phyloP scores from a whole-genome alignment of 495 filamentous ascomycete genomes.

The Rhypophila decipiens region DNA sequence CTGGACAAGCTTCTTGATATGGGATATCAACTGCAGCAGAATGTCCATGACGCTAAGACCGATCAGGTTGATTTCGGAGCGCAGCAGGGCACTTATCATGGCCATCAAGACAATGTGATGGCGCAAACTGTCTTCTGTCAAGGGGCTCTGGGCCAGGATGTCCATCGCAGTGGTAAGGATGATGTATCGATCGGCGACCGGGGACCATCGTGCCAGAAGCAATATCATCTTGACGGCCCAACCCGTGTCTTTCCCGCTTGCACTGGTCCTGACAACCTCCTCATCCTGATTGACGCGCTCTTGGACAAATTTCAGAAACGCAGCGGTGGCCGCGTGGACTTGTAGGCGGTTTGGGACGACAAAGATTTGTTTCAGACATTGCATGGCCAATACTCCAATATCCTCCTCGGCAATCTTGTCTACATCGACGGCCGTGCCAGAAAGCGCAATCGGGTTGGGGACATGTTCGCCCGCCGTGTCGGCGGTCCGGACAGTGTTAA shows the following conservation, averaged over 20 bases:
- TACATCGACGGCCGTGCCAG: constrained; percentile 70
- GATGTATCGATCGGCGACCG: constrained; percentile 84
- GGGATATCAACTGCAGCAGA: constrained; percentile 70
- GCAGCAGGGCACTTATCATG: constrained; percentile 72
- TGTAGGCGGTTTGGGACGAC: constrained; percentile 67
- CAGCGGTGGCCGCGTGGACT: constrained; percentile 63
- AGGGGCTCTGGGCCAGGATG: constrained; percentile 53
- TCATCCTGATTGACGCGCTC: constrained; percentile 49
- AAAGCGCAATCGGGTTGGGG: constrained; percentile 61
- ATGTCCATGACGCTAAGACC: constrained; percentile 92
- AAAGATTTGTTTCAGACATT: constrained; percentile 75
- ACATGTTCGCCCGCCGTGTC: constrained; percentile 58
- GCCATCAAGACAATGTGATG: constrained; percentile 66
- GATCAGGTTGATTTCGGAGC: constrained; percentile 85
- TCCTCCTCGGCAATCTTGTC: constrained; percentile 82
- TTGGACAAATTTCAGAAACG: constrained; percentile 65
- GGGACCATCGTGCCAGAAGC: constrained; percentile 72
- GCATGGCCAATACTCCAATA: constrained; percentile 74
- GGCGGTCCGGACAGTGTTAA: constrained; percentile 66
- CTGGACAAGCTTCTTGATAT: constrained; percentile 68
- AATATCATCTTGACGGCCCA: constrained; percentile 80
- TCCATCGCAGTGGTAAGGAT: constrained; percentile 79
- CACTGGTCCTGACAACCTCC: constrained; percentile 27
- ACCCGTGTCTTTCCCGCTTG: constrained; percentile 38
- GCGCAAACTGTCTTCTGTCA: constrained; percentile 59